phyloP scores from a whole-genome alignment of 352 stramenopile species.

The Chrysophaeum taylorii region DNA sequence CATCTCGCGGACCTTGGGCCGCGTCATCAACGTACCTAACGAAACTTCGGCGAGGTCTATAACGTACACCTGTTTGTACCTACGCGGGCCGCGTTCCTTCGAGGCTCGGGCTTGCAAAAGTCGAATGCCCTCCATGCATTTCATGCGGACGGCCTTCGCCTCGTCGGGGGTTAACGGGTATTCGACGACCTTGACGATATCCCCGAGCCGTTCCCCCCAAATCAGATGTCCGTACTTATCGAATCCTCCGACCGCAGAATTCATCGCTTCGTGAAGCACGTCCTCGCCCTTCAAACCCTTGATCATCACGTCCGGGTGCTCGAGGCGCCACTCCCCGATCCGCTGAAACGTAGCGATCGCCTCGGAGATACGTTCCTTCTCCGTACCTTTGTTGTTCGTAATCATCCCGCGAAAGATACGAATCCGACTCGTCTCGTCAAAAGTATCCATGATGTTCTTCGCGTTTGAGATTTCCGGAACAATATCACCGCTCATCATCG shows the following conservation, averaged over 20 bases:
- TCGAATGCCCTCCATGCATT: slow-evolving; percentile 1
- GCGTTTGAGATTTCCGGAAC: neutral
- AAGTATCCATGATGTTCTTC: neutral
- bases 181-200: slow-evolving; percentile 6
- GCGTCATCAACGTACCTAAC: neutral
- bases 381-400: slow-evolving; percentile 12
- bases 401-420: slow-evolving; percentile 9
- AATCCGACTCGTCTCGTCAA: neutral
- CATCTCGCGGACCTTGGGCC: neutral
- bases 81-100: slow-evolving; percentile 28
- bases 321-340: neutral
- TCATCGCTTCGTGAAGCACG: neutral
- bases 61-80: slow-evolving; percentile 65
- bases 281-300: neutral
- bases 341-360: neutral
- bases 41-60: slow-evolving; percentile 55
- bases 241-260: neutral
- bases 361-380: neutral
- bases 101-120: neutral
- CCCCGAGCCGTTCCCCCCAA: neutral
- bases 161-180: neutral
- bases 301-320: neutral
- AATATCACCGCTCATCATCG: neutral
- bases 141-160: neutral
- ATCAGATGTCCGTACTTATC: slow-evolving; percentile 6